Evolutionary conservation across 495 filamentous ascomycete species (phyloP).

Genomic region (Daldinia vernicosa): DNA sequence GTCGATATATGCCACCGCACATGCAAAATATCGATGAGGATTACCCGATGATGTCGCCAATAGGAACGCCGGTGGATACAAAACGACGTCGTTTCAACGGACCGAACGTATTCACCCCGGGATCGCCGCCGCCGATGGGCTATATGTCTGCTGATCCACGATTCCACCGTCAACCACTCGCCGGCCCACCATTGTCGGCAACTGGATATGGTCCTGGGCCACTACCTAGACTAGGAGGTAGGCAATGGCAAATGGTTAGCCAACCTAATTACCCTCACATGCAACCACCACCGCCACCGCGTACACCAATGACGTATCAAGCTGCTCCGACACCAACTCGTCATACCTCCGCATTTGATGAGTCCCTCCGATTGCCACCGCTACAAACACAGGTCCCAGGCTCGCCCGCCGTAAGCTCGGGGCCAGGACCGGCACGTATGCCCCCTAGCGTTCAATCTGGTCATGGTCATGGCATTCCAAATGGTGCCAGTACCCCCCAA

Average conservation of each 20-base stretch:
- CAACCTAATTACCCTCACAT: conserved; percentile 41
- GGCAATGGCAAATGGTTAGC: conserved; percentile 33
- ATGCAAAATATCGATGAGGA: conserved; percentile 53
- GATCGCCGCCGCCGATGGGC: conserved; percentile 43
- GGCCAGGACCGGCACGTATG: conserved; percentile 22
- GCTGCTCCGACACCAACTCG: conserved; percentile 30
- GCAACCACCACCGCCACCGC: conserved; percentile 42
- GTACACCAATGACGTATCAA: conserved; percentile 33
- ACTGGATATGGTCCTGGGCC: conserved; percentile 35
- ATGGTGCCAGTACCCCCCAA: conserved; percentile 5
- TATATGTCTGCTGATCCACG: conserved; percentile 39
- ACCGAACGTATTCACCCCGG: conserved; percentile 37
- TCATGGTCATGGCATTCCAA: conserved; percentile 26
- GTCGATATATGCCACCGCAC: conserved; percentile 44
- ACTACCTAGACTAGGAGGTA: conserved; percentile 30
- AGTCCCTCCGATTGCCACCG: conserved; percentile 66
- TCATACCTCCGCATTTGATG: conserved; percentile 46
- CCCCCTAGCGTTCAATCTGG: conserved; percentile 1
- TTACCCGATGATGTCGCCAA: conserved; percentile 52
- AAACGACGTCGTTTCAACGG: conserved; percentile 67
- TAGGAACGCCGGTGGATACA: conserved; percentile 54
- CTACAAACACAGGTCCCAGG: conserved; percentile 58
- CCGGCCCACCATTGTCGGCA: conserved; percentile 34
- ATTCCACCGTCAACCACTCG: conserved; percentile 37
- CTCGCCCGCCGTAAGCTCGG: conserved; percentile 32